phyloP scores from a whole-genome alignment of 495 filamentous ascomycete species.

The Xylaria grammica region DNA sequence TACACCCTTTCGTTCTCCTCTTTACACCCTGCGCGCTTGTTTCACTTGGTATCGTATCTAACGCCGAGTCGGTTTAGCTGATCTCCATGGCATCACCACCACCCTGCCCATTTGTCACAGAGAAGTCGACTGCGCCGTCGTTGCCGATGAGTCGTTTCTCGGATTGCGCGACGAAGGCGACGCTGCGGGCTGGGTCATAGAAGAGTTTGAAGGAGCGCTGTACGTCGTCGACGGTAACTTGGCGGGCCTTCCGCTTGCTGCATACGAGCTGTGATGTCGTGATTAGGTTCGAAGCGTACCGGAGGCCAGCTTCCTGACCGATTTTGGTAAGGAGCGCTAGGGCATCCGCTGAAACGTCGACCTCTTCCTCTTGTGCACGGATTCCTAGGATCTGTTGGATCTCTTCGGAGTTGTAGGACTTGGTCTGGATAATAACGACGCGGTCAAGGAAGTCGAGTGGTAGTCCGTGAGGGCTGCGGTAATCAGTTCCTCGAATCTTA shows the following conservation, averaged over 20 bases:
- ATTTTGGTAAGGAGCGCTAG: constrained; percentile 93
- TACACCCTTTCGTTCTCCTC: neutral
- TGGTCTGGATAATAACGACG: constrained; percentile 94
- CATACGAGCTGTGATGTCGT: constrained; percentile 84
- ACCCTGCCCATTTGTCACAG: constrained; percentile 60
- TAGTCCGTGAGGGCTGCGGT: constrained; percentile 88
- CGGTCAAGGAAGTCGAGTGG: constrained; percentile 97
- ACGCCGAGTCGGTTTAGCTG: constrained; percentile 34
- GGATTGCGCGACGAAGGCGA: constrained; percentile 85
- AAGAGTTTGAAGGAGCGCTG: constrained; percentile 92
- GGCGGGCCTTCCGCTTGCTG: constrained; percentile 76
- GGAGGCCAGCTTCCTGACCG: constrained; percentile 86
- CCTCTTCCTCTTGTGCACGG: constrained; percentile 92
- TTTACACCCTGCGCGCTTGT: neutral
- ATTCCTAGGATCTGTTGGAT: constrained; percentile 89
- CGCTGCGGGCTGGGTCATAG: constrained; percentile 84
- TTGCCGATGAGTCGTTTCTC: constrained; percentile 94
- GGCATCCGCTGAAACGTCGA: constrained; percentile 87
- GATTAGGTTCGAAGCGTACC: constrained; percentile 95
- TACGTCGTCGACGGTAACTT: constrained; percentile 86
- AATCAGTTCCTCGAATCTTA: constrained; percentile 90
- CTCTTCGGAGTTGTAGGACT: constrained; percentile 83
- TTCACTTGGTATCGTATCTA: neutral
- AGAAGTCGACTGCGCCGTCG: constrained; percentile 75
- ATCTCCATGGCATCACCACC: constrained; percentile 83